phyloP scores from a whole-genome alignment of 2,329 filamentous ascomycete species.

The Alternaria sp. region DNA sequence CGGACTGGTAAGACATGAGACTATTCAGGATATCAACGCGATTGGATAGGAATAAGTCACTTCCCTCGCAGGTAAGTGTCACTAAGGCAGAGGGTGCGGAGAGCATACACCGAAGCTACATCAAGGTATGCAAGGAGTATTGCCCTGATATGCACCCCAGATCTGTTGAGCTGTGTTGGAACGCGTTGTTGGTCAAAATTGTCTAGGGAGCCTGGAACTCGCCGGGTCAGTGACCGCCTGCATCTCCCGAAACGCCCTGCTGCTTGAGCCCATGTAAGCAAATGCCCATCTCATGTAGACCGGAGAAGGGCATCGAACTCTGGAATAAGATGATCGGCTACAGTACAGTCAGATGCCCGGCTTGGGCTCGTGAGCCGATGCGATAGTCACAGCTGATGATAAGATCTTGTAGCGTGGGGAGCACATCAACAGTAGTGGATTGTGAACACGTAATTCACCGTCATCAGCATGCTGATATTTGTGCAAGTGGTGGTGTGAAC shows the following conservation, averaged over 20 bases:
- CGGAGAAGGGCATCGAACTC: not conserved
- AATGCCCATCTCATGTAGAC: not conserved
- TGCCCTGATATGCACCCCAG: conserved; percentile 24
- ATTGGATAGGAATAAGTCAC: not conserved
- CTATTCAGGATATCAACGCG: not conserved
- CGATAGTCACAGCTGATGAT: not conserved
- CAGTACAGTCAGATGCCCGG: not conserved
- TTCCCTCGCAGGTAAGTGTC: not conserved
- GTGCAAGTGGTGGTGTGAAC: not conserved
- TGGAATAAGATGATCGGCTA: not conserved
- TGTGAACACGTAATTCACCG: not conserved
- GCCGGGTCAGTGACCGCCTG: conserved; percentile 11
- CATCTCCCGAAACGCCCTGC: conserved; percentile 1
- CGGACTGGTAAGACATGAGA: not conserved
- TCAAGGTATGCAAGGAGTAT: conserved; percentile 11
- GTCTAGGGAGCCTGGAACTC: conserved; percentile 1
- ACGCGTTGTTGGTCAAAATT: conserved; percentile 3
- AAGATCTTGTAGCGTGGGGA: not conserved
- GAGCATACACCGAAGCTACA: conserved; percentile 3
- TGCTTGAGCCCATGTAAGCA: conserved; percentile 2
- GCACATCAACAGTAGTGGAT: not conserved
- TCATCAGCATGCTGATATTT: not conserved
- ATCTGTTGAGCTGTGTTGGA: conserved; percentile 20
- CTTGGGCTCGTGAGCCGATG: not conserved
- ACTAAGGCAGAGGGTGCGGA: not conserved